Conservation (phyloP, 2,329 filamentous ascomycete species). For the Teratosphaeria gauchensis region DNA sequence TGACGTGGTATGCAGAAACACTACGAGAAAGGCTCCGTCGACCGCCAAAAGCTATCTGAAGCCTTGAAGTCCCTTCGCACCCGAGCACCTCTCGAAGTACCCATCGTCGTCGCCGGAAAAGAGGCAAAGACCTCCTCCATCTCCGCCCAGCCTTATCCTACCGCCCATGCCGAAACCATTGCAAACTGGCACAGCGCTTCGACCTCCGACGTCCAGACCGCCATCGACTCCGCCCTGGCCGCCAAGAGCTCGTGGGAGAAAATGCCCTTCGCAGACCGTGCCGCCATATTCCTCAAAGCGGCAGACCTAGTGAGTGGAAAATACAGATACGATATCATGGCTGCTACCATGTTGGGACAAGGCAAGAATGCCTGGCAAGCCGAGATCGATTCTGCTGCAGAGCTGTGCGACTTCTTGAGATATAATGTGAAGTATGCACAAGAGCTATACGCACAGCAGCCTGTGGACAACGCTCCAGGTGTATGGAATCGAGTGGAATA, state of each 20-base stretch:
- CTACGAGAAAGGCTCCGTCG: conserved; percentile 73
- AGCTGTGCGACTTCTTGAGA: conserved; percentile 78
- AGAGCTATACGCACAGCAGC: conserved; percentile 81
- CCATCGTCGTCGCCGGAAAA: conserved; percentile 73
- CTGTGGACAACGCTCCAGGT: conserved; percentile 68
- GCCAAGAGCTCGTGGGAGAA: conserved; percentile 80
- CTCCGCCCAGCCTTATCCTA: conserved; percentile 69
- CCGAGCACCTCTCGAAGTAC: conserved; percentile 64
- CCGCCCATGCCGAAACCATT: conserved; percentile 64
- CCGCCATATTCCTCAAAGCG: conserved; percentile 90
- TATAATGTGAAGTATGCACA: conserved; percentile 93
- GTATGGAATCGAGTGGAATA: conserved; percentile 91
- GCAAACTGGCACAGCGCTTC: conserved; percentile 81
- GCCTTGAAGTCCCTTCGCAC: conserved; percentile 63
- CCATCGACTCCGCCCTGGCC: conserved; percentile 76
- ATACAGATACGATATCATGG: conserved; percentile 95
- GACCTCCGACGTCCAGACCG: conserved; percentile 61
- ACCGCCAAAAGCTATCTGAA: conserved; percentile 65
- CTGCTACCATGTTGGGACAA: conserved; percentile 88
- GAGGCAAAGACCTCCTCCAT: conserved; percentile 48
- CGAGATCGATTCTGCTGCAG: conserved; percentile 93
- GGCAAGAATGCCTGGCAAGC: conserved; percentile 99
- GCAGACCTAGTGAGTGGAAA: conserved; percentile 84
- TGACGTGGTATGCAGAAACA: conserved; percentile 54
- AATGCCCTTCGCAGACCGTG: conserved; percentile 80